phyloP scores from a whole-genome alignment of 2,329 filamentous ascomycete species.

The Ophidiomyces ophidiicola region DNA sequence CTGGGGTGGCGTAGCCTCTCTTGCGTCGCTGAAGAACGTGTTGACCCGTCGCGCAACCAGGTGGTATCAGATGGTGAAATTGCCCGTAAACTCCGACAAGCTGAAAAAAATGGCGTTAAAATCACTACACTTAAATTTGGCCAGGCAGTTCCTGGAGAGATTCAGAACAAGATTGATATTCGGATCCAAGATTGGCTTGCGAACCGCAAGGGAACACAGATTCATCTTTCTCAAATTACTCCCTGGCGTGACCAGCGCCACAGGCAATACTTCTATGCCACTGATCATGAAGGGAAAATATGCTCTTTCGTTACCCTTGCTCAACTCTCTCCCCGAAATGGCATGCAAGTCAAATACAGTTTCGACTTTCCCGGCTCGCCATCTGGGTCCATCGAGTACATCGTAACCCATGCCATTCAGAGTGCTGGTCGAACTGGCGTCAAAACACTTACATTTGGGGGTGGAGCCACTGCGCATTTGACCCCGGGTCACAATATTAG shows the following conservation, averaged over 20 bases:
- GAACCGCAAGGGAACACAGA: slow-evolving; percentile 69
- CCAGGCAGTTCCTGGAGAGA: slow-evolving; percentile 49
- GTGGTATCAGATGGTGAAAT: slow-evolving; percentile 54
- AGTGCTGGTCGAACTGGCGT: slow-evolving; percentile 47
- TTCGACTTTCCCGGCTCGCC: slow-evolving; percentile 81
- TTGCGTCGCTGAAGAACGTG: slow-evolving; percentile 77
- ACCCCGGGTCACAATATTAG: slow-evolving; percentile 70
- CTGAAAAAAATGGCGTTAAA: slow-evolving; percentile 73
- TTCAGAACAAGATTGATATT: slow-evolving; percentile 57
- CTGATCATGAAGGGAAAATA: slow-evolving; percentile 59
- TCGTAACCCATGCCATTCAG: slow-evolving; percentile 61
- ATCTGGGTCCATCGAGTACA: slow-evolving; percentile 74
- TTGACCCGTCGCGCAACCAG: slow-evolving; percentile 59
- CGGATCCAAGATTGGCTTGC: slow-evolving; percentile 69
- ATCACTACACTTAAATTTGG: slow-evolving; percentile 60
- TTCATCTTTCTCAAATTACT: slow-evolving; percentile 78
- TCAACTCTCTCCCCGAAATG: slow-evolving; percentile 65
- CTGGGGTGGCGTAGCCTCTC: slow-evolving; percentile 82
- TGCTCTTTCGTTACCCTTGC: slow-evolving; percentile 69
- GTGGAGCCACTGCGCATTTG: slow-evolving; percentile 62
- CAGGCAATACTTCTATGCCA: slow-evolving; percentile 72
- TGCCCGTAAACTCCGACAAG: slow-evolving; percentile 64
- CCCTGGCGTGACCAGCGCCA: slow-evolving; percentile 79
- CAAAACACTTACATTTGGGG: slow-evolving; percentile 70
- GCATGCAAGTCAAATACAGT: slow-evolving; percentile 94